A percentile compares a stretch with the other conserved stretches of the same genome.
These are phyloP conservation scores for Penicillium griseofulvum DNA, from an alignment of 2,329 filamentous ascomycete species.

Conservation along the genomic window DNA sequence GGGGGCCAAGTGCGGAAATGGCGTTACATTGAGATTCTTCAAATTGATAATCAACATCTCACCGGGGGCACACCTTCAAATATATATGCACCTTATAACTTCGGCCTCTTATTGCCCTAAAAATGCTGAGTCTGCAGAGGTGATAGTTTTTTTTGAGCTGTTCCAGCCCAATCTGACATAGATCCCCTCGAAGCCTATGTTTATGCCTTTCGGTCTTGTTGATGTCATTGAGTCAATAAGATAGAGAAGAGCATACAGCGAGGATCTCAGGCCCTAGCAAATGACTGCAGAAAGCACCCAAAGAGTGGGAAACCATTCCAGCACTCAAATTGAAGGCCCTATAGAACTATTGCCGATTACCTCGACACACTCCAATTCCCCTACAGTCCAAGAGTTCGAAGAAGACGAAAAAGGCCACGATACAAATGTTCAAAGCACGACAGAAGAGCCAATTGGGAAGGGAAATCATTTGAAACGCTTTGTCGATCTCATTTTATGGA, in stretches of 20 bases:
- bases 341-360: neutral
- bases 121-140: neutral
- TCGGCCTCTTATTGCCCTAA: neutral
- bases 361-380: neutral
- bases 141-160: neutral
- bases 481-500: slow-evolving; percentile 51
- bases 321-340: neutral
- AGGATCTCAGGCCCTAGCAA: neutral
- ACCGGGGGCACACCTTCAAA: neutral
- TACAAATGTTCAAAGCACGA: neutral
- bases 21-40: neutral
- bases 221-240: neutral
- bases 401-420: neutral
- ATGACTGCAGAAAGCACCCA: neutral
- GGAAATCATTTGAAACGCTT: neutral
- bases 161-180: neutral
- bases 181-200: neutral
- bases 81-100: neutral
- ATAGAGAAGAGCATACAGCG: neutral
- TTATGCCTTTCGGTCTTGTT: neutral
- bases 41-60: neutral
- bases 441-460: neutral
- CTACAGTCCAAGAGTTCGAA: neutral
- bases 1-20: slow-evolving; percentile 1
- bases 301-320: neutral